Conservation (phyloP, 129 eudicot species). For the Chrysanthemum makinoi region DNA sequence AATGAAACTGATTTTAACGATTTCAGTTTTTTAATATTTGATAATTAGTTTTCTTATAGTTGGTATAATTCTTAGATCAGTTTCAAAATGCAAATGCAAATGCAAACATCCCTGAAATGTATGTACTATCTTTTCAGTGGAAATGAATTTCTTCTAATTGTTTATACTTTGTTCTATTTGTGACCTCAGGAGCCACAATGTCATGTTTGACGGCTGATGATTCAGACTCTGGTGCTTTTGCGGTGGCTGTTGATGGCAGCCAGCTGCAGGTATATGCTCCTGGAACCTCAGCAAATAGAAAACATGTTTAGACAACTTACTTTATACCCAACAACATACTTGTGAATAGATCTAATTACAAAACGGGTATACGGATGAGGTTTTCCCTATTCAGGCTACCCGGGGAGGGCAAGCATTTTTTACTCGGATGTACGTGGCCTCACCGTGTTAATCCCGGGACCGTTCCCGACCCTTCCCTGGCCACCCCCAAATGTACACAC, state of each 20-base stretch:
- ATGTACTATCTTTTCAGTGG: not conserved
- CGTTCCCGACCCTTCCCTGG: not conserved
- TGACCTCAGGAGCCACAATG: slow-evolving; percentile 49
- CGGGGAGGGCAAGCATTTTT: no score
- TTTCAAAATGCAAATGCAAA: no score
- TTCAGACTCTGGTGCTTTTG: slow-evolving; percentile 52
- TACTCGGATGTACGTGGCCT: no score
- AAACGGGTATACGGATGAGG: no score
- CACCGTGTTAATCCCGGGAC: no score
- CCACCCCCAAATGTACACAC: no score
- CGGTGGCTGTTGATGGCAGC: slow-evolving; percentile 53
- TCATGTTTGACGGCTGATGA: slow-evolving; percentile 58
- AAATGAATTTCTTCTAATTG: slow-evolving; percentile 2
- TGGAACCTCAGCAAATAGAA: slow-evolving; percentile 19
- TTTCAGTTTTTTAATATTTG: no score
- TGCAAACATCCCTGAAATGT: not conserved
- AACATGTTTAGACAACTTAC: slow-evolving; percentile 12
- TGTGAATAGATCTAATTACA: slow-evolving; percentile 11
- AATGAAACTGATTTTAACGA: no score
- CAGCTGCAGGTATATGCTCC: slow-evolving; percentile 55
- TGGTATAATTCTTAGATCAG: no score
- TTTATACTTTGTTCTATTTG: slow-evolving; percentile 1
- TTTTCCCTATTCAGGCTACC: no score
- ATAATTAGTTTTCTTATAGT: no score
- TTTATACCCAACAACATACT: not conserved